Percentiles rank a stretch among this genome's conserved stretches.
Evolutionary conservation across 208 protist genomes (phyloP).

Genomic region (Crithidia expoeki): DNA sequence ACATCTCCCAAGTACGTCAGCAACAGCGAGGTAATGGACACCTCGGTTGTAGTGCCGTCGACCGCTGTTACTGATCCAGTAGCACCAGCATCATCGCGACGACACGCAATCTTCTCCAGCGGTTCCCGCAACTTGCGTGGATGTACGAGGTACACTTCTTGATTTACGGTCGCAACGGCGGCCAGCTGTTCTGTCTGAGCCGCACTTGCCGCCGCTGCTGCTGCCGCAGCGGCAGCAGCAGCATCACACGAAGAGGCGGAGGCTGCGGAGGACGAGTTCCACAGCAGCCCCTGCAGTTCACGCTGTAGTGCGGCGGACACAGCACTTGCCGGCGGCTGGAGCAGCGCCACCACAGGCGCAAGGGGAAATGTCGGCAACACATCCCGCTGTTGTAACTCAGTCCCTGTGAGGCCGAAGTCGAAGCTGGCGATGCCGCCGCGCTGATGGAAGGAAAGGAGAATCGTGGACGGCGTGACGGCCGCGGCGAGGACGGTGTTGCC

Average conservation of each 20-base stretch:
- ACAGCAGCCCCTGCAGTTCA: constrained; percentile 42
- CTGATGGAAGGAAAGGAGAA: constrained; percentile 65
- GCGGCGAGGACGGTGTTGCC: constrained; percentile 78
- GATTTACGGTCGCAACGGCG: constrained; percentile 64
- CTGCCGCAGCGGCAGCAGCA: constrained; percentile 10
- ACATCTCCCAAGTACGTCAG: constrained; percentile 69
- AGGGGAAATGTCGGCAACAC: constrained; percentile 70
- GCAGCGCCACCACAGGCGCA: constrained; percentile 56
- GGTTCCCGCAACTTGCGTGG: constrained; percentile 63
- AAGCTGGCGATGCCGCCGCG: constrained; percentile 81
- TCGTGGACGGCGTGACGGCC: constrained; percentile 48
- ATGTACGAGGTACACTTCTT: constrained; percentile 77
- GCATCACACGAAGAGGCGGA: constrained; percentile 2
- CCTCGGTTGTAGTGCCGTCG: neutral
- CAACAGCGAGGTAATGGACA: constrained; percentile 69
- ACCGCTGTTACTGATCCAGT: neutral
- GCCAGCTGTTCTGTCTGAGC: constrained; percentile 45
- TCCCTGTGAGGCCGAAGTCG: constrained; percentile 61
- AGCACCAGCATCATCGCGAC: neutral
- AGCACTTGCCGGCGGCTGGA: constrained; percentile 49
- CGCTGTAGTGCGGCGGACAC: constrained; percentile 31
- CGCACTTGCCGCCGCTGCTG: constrained; percentile 9
- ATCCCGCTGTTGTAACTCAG: constrained; percentile 60
- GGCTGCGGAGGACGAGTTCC: constrained; percentile 25
- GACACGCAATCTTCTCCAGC: constrained; percentile 67